phyloP scores from a whole-genome alignment of 495 filamentous ascomycete species.

The Tuber borchii region DNA sequence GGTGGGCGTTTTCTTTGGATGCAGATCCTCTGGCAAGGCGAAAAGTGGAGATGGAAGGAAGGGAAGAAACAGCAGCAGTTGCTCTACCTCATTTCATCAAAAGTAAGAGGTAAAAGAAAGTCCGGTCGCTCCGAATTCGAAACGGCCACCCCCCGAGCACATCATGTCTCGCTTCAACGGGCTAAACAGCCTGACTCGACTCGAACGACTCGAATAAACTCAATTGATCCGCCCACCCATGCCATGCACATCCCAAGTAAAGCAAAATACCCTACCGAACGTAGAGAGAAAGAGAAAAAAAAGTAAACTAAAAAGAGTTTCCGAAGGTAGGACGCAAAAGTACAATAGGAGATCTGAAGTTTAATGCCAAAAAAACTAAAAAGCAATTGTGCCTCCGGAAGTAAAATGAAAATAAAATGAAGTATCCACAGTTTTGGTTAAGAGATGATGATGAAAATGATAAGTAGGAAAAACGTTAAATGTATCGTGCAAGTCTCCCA shows the following conservation, averaged over 20 bases:
- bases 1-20: neutral
- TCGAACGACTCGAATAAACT: neutral
- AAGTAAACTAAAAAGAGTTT: neutral
- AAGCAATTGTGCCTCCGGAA: neutral
- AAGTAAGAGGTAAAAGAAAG: neutral
- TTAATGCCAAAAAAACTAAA: neutral
- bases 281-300: neutral
- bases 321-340: neutral
- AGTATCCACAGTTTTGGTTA: neutral
- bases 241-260: neutral
- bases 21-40: neutral
- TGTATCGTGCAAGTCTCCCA: conserved; percentile 6
- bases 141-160: neutral
- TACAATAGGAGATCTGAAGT: conserved; percentile 5
- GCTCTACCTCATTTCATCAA: neutral
- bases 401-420: neutral
- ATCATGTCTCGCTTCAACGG: neutral
- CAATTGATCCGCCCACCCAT: conserved; percentile 3
- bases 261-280: neutral
- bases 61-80: neutral
- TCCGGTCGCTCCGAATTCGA: neutral
- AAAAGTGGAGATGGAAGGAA: neutral
- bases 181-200: neutral
- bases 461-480: neutral
- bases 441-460: neutral